Conservation (phyloP, 2,329 filamentous ascomycete genomes). For the Neurospora crassa region DNA sequence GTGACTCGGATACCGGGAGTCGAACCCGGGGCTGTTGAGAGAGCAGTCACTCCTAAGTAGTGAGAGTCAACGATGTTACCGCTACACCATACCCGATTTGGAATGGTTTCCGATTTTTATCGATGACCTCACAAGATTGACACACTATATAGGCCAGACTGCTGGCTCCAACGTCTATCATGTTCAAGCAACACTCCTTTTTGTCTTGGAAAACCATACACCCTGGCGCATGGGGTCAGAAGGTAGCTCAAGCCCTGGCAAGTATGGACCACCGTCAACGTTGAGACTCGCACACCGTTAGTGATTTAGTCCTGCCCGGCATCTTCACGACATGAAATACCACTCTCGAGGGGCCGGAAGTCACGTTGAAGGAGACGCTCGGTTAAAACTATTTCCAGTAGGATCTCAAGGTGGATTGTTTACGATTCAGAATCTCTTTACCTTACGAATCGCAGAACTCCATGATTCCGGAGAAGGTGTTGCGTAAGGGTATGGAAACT, state of each 20-base stretch:
- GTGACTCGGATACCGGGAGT: neutral
- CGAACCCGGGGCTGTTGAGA: too few relatives aligned
- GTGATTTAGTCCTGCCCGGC: neutral
- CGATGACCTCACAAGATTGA: rapidly evolving
- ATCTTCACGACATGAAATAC: neutral
- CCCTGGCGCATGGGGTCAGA: too few relatives aligned
- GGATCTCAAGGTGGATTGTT: neutral
- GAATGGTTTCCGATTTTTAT: neutral
- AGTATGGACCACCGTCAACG: neutral
- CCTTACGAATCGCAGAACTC: neutral
- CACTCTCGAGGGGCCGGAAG: neutral
- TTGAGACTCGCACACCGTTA: neutral
- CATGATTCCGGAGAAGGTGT: neutral
- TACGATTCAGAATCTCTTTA: neutral
- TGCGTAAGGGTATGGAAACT: neutral
- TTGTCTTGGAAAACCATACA: neutral
- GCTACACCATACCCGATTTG: neutral
- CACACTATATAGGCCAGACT: neutral
- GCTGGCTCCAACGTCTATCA: neutral
- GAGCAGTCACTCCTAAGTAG: too few relatives aligned
- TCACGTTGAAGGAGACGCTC: neutral
- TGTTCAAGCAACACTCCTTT: neutral
- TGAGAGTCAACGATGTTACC: neutral
- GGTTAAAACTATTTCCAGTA: neutral
- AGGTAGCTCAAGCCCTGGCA: too few relatives aligned